Base-by-base conservation (phyloP, 148 eudicot species). In the Chenopodium quinoa region DNA sequence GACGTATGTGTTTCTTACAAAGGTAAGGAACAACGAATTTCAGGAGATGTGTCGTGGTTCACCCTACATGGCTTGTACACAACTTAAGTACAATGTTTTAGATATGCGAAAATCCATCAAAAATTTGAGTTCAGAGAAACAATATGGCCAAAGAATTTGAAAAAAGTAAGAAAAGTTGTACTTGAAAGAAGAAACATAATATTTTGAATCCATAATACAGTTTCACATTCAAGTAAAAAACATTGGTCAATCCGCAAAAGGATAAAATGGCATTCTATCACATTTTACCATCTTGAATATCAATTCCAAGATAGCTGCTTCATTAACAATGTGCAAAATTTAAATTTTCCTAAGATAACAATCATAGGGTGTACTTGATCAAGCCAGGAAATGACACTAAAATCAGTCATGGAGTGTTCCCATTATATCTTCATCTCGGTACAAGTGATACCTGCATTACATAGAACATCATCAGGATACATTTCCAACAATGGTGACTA, bases 401-500 rank as follows among this genome's bases (percentile, higher is more conserved):
- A 54, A 71, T 82, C 79, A 86, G 70, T 83, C 86, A 60, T 80
- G 88, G 47, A 86, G 34, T 14, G 88, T 86, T 19, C 88, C 88
- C 71, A 83, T 64, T 65, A 86, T 83, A 78, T 86, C 88, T 48
- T 86, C 88, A 68, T 86, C 88, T 19, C 84, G 85, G 73, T 40
- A 86, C 82, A 86, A 80, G 29, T 80, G 82, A 40, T 37, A 83
- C 84, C 88, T 86, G 84, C 77, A 79, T 60, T 29, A 14, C 79
- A 70, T 44, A 34, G 73, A 54, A 47, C 23, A 74, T 20, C 44
- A 56, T 37, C 34, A 52, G 11, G n/a, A 13, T 54, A 70, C 17
- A 20, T 20, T 62, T 72, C 23, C 29, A 9, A 44, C 2, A 46
- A 19, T 9, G 11, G n/a, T 31, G 44, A 40, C 19, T 31, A 69